phyloP scores from a whole-genome alignment of 2,329 filamentous ascomycete species.

The Ilyonectria sp. region DNA sequence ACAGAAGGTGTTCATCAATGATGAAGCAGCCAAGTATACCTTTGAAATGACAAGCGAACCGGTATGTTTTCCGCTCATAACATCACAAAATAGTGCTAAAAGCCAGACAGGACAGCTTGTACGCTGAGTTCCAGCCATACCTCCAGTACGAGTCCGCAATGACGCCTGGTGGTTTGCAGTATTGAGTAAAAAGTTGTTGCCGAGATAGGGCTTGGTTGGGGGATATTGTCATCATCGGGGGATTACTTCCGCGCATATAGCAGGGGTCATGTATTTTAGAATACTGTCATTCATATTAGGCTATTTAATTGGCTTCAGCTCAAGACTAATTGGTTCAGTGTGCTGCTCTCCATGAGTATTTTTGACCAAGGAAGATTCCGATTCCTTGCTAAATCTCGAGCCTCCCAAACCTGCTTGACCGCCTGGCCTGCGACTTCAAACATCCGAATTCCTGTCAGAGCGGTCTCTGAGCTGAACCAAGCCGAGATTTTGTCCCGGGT shows the following conservation, averaged over 20 bases:
- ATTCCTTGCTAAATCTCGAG: conserved; percentile 14
- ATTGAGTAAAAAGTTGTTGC: not conserved
- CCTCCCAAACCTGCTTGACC: conserved; percentile 20
- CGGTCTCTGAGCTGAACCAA: conserved; percentile 16
- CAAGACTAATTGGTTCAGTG: conserved; percentile 13
- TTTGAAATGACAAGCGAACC: conserved; percentile 35
- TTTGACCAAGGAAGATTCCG: conserved; percentile 20
- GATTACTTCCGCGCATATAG: not conserved
- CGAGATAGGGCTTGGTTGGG: not conserved
- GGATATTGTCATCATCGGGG: too few species aligned
- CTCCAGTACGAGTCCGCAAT: conserved; percentile 19
- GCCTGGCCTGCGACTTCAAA: conserved; percentile 25
- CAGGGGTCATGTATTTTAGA: not conserved
- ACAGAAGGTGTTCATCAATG: conserved; percentile 14
- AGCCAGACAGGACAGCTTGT: conserved; percentile 23
- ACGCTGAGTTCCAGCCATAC: conserved; percentile 38
- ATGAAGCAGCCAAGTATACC: conserved; percentile 17
- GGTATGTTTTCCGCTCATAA: not conserved
- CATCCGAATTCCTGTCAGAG: conserved; percentile 20
- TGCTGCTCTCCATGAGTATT: conserved; percentile 19
- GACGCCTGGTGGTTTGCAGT: not conserved
- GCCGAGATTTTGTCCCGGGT: conserved; percentile 14
- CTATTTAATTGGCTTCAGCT: not conserved
- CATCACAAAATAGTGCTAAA: not conserved
- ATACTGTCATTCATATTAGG: not conserved